Evolutionary conservation across 371 early-diverging fungal species (phyloP), one percentile per base, ranked within the genome.

Genomic region (Amoeboaphelidium protococcarum): DNA sequence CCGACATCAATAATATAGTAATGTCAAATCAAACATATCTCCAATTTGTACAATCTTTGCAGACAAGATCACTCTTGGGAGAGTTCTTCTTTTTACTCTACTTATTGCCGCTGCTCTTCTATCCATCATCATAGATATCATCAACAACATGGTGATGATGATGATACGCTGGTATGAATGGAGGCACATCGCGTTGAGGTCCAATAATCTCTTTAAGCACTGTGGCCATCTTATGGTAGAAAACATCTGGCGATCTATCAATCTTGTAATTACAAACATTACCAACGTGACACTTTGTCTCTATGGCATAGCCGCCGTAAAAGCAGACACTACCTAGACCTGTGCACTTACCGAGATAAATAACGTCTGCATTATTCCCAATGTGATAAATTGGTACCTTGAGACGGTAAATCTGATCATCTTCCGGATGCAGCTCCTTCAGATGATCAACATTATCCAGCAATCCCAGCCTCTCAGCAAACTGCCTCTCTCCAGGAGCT

Each of bases 311-410:
- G 0, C 85, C 91, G 13, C 69, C 79, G 50, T 73, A 74, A 62
- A 81, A 91, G 54, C 95, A 95, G 40, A 67, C 61, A 41, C 77
- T 77, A 2, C 64, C 50, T 1, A 73, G 71, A 1, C 89, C 78
- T 21, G 68, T 73, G 54, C 92, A 95, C 22, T 68, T 69, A 24
- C 96, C 96, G 52, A 80, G 65, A 61, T 72, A 92, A 21, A 95
- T 73, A 2, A 94, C 92, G 62, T 95, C 96, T 1, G 80, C 80
- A 2, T 72, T 78, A 58, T 92, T 84, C 0, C 90, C 91, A 50
- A 86, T 69, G 57, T 95, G 92, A 64, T 76, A 95, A 41, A 90
- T 68, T 16, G 85, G 80, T 44, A 80, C 49, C 3, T 69, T 59
- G 6, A 65, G 52, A 48, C 65, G 50, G 45, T 52, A 58, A 12